Base-by-base conservation (phyloP, 2,329 filamentous ascomycete genomes). In the Trichoderma sp. region DNA sequence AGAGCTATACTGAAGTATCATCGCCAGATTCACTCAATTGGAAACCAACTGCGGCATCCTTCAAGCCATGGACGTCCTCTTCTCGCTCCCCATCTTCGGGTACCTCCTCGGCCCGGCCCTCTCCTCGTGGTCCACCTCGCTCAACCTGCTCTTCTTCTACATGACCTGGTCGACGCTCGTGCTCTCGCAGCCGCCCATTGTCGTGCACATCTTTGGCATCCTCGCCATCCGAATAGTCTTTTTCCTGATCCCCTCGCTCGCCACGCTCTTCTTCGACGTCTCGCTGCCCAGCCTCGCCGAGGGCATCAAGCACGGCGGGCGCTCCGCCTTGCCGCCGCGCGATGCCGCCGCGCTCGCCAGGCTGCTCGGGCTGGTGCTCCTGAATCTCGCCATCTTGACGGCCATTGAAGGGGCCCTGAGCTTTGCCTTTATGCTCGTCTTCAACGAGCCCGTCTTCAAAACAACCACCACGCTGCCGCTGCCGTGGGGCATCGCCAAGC, bases 71-170 rank as follows among this genome's bases (percentile, higher is more conserved):
- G 89, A 91, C 75, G 79, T 91, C 28, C 82, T 94, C 59, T 82
- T 94, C 68, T 92, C 91, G 1, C 84, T 95, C 46, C 91, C 91
- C 1, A 85, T 93, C 71, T 80, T 92, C 51, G 91, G 90, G 32
- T 91, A 90, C 75, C 83, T 91, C 74, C 82, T 89, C 59, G 84
- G 87, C 24, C 86, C 88, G 2, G 82, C 85, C 58, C 77, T 89
- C 69, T 86, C 87, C 7, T 90, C 91, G 7, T 94, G 91, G 82
- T 90, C 84, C 16, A 95, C 93, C 1, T 94, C 90, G 1, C 83
- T 97, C 71, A 97, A 96, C 78, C 81, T 97, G 28, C 82, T 96
- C 71, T 94, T 97, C 83, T 96, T 97, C 80, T 95, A 94, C 78
- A 87, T 97, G 82, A 95, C 92, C 73, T 97, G 94, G 94, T 89